Evolutionary conservation across 2,329 filamentous ascomycete genomes (phyloP).

Genomic region (Aspergillus novofumigatus): DNA sequence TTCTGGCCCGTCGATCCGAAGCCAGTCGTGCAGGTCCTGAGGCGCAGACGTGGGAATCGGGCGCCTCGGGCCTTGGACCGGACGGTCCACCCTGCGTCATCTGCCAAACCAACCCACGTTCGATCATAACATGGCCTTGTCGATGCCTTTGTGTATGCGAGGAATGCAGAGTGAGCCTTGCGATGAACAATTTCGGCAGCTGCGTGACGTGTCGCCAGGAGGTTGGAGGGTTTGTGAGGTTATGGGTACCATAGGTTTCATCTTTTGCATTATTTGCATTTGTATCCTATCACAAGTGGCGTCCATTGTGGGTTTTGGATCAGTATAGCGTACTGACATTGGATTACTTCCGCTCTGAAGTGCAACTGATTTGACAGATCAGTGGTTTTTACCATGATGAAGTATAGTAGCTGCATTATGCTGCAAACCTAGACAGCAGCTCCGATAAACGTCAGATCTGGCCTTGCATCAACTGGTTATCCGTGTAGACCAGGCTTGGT

Average conservation of each 20-base stretch:
- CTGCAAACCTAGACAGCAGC: not conserved
- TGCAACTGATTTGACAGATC: not conserved
- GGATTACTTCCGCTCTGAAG: not conserved
- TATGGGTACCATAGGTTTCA: slow-evolving; percentile 68
- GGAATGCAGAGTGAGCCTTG: slow-evolving; percentile 86
- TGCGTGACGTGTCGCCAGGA: slow-evolving; percentile 91
- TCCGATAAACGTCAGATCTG: not conserved
- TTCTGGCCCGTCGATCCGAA: slow-evolving; percentile 50
- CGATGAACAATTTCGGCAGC: slow-evolving; percentile 95
- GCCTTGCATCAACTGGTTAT: not conserved
- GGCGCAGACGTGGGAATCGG: slow-evolving; percentile 58
- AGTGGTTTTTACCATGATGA: not conserved
- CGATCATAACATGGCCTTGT: slow-evolving; percentile 93
- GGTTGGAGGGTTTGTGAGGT: slow-evolving; percentile 81
- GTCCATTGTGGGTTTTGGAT: not conserved
- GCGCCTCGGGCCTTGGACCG: slow-evolving; percentile 69
- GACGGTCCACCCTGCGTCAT: slow-evolving; percentile 85
- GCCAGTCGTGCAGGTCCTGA: slow-evolving; percentile 11
- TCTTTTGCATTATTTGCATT: not conserved
- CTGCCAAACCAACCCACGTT: slow-evolving; percentile 80
- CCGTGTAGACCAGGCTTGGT: not conserved
- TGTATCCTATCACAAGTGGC: not conserved
- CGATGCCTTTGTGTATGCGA: slow-evolving; percentile 92
- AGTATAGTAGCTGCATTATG: not conserved
- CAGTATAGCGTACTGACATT: not conserved